Percentiles rank a stretch among this genome's conserved stretches.
Conservation (phyloP, 2,329 filamentous ascomycete genomes). For the Hypoxylon sp. region DNA sequence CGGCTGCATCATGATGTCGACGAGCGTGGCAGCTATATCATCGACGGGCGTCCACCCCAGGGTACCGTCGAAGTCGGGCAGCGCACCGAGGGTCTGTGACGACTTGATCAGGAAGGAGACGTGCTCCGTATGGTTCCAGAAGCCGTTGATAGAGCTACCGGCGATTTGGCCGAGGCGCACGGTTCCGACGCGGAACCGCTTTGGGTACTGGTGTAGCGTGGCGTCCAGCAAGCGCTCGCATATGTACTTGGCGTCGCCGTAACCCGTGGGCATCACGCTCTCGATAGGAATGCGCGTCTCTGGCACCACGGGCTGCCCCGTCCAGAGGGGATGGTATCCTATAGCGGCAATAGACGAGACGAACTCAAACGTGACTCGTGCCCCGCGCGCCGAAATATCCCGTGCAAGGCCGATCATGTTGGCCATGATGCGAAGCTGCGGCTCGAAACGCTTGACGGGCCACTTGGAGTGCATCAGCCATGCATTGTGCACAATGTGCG, state of each 20-base stretch:
- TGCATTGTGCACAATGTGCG: constrained; percentile 60
- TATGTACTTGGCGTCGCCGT: constrained; percentile 59
- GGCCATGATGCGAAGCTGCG: constrained; percentile 55
- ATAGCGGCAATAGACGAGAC: constrained; percentile 52
- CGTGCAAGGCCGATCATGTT: constrained; percentile 57
- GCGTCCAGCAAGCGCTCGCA: constrained; percentile 59
- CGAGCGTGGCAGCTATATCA: constrained; percentile 36
- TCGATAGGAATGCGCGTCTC: constrained; percentile 52
- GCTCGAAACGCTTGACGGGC: constrained; percentile 49
- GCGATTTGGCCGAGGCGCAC: constrained; percentile 62
- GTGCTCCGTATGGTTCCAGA: constrained; percentile 64
- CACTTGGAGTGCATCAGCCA: constrained; percentile 58
- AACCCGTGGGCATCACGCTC: constrained; percentile 55
- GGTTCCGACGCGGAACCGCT: constrained; percentile 52
- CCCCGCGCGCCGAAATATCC: constrained; percentile 37
- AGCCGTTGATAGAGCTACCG: constrained; percentile 56
- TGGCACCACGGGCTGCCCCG: constrained; percentile 46
- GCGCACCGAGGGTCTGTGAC: constrained; percentile 52
- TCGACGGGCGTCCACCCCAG: constrained; percentile 58
- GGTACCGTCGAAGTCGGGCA: constrained; percentile 53
- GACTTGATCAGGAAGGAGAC: constrained; percentile 59
- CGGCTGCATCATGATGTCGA: constrained; percentile 35
- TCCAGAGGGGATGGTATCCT: constrained; percentile 42
- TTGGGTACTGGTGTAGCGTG: constrained; percentile 53
- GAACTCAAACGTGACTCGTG: constrained; percentile 48